Percentiles rank a stretch among this genome's conserved stretches.
Evolutionary conservation across 768 basidiomycete genomes (phyloP).

Genomic region (Psilocybe cyanescens): DNA sequence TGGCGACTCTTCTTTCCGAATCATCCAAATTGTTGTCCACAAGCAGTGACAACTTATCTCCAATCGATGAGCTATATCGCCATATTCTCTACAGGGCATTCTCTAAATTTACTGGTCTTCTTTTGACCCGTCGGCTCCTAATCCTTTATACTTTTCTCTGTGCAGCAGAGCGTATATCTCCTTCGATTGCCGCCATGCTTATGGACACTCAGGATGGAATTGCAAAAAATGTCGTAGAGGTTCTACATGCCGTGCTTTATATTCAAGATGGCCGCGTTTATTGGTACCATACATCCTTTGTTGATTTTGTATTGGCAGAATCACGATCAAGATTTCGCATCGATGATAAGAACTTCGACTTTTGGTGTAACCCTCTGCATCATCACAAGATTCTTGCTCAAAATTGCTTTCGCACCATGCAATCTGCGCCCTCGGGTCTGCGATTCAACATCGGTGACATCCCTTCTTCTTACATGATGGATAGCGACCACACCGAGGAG

Average conservation of each 20-base stretch:
- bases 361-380: not conserved
- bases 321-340: slow-evolving; percentile 6
- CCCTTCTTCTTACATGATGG: not conserved
- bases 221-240: not conserved
- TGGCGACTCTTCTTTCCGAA: slow-evolving; percentile 4
- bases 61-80: slow-evolving; percentile 19
- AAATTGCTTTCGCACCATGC: not conserved
- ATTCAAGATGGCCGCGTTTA: slow-evolving; percentile 2
- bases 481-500: not conserved
- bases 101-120: not conserved
- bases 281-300: slow-evolving; percentile 14
- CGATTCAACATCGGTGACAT: slow-evolving; percentile 4
- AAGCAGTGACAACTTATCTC: not conserved
- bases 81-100: slow-evolving; percentile 21
- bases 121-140: not conserved
- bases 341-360: not conserved
- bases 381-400: not conserved
- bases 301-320: slow-evolving; percentile 7
- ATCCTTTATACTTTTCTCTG: slow-evolving; percentile 7
- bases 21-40: not conserved
- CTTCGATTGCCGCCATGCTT: not conserved
- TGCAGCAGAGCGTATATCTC: slow-evolving; percentile 1
- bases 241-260: slow-evolving; percentile 14
- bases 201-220: not conserved
- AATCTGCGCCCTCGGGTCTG: not conserved